Base-by-base conservation (phyloP, 768 basidiomycete genomes). In the Pholiota molesta region DNA sequence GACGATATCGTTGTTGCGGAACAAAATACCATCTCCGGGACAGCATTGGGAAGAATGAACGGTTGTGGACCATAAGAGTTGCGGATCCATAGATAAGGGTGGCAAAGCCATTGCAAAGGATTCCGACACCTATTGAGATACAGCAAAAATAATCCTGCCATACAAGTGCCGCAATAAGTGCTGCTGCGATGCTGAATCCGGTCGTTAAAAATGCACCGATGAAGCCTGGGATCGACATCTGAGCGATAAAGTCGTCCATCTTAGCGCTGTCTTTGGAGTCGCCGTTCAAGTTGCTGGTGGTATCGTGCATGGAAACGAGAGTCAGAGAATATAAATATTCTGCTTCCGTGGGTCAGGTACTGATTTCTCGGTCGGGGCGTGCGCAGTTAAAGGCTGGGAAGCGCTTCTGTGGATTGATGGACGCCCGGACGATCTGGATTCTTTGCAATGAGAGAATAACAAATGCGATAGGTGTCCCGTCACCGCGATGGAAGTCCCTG, bases 401-500 rank as follows among this genome's bases (percentile, higher is more conserved):
- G 35, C 35, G 5, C 9, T 6, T 37, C 35, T 37, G 35, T 37
- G 35, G 5, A 37, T 37, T 11, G 35, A 1, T 1, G 35, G 35
- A 16, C 14, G 35, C 10, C 35, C 35, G 11, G 35, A 37, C 17
- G 47, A 1, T 0, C 14, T 19, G 4, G 42, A 13, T 7, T 31
- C 33, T 3, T n/a, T 26, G 39, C 62, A 62, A 19, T 53, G 60
- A 21, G 42, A 37, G 13, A 51, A 56, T 39, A 64, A 23, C 28
- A 64, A 44, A 53, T 57, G 52, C n/a, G 63, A 56, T n/a, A 64
- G 44, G 39, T 64, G 63, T 3, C 63, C 63, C 8, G 63, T 52
- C 21, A 29, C 37, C 2, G 35, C 29, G 13, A 53, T 29, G 23
- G 42, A 37, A 1, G 54, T 64, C 10, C 63, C 63, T 19, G 55